Evolutionary conservation across 2,329 filamentous ascomycete genomes (phyloP).

Genomic region (Fusarium setosum): DNA sequence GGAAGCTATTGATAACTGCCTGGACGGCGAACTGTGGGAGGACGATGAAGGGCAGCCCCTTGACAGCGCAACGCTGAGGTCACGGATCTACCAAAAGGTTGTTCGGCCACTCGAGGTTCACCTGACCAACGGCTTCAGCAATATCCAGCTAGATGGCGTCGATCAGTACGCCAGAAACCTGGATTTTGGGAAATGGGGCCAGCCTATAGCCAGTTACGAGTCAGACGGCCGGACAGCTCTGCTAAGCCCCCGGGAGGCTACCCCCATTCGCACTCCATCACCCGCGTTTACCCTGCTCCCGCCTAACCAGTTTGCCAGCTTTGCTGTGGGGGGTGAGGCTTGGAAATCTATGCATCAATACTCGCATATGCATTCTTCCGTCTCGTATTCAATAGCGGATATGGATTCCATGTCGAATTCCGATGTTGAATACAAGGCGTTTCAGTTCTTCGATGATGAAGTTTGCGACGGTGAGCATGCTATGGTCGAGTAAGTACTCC

Average conservation of each 20-base stretch:
- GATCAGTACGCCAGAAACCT: not conserved
- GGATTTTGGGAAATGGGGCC: not conserved
- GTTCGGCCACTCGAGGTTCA: not conserved
- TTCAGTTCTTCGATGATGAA: not conserved
- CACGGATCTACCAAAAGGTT: not conserved
- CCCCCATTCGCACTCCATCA: not conserved
- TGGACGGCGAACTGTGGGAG: conserved; percentile 6
- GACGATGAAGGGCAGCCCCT: not conserved
- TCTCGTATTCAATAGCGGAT: not conserved
- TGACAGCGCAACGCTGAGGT: not conserved
- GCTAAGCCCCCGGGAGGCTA: not conserved
- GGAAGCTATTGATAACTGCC: conserved; percentile 7
- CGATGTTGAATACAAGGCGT: not conserved
- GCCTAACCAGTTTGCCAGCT: not conserved
- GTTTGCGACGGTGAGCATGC: not conserved
- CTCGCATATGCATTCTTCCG: not conserved
- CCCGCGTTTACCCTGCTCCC: not conserved
- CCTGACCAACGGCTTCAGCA: not conserved
- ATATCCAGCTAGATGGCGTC: not conserved
- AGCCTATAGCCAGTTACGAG: not conserved
- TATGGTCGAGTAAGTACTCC: not conserved
- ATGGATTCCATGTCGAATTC: not conserved
- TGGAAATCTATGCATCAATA: not conserved
- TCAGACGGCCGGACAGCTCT: not conserved
- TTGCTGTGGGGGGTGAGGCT: not conserved